Conservation (phyloP, 169 alveolate genomes). For the Eimeria sp. region DNA sequence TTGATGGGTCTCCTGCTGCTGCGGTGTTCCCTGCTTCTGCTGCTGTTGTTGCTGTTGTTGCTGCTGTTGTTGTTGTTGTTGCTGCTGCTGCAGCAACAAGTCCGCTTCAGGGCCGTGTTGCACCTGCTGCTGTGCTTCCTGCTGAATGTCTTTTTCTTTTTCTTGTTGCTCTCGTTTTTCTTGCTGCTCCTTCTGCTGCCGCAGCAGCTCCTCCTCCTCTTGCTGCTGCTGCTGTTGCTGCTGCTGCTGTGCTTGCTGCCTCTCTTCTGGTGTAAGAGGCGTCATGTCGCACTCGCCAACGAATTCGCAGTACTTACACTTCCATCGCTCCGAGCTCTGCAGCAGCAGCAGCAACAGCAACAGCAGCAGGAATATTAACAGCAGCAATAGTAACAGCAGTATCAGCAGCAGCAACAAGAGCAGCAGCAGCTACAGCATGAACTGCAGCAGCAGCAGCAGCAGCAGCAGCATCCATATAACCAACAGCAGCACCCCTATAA, state of each 20-base stretch:
- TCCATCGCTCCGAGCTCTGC: conserved; percentile 37
- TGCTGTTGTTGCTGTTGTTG: too few species aligned
- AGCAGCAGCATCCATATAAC: conserved; percentile 19
- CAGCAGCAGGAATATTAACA: neutral
- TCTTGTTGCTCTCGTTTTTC: too few species aligned
- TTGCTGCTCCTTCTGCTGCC: too few species aligned
- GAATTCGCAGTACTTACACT: conserved; percentile 23
- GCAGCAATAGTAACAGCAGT: neutral
- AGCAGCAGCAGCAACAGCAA: conserved; percentile 48
- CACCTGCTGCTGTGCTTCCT: conserved; percentile 33
- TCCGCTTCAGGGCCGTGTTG: neutral
- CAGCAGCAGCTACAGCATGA: neutral
- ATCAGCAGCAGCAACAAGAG: neutral
- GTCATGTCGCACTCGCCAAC: conserved; percentile 15
- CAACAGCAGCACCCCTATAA: too few species aligned
- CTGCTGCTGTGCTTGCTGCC: too few species aligned
- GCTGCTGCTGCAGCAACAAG: conserved; percentile 7
- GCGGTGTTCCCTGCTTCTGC: neutral
- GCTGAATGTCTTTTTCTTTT: neutral
- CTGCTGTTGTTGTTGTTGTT: too few species aligned
- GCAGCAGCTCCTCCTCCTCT: too few species aligned
- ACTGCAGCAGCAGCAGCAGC: neutral
- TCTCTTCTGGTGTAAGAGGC: conserved; percentile 20
- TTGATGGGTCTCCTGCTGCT: neutral
- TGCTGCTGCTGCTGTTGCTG: too few species aligned